phyloP scores from a whole-genome alignment of 2,329 filamentous ascomycete genomes.

The Aspergillus alliaceus region DNA sequence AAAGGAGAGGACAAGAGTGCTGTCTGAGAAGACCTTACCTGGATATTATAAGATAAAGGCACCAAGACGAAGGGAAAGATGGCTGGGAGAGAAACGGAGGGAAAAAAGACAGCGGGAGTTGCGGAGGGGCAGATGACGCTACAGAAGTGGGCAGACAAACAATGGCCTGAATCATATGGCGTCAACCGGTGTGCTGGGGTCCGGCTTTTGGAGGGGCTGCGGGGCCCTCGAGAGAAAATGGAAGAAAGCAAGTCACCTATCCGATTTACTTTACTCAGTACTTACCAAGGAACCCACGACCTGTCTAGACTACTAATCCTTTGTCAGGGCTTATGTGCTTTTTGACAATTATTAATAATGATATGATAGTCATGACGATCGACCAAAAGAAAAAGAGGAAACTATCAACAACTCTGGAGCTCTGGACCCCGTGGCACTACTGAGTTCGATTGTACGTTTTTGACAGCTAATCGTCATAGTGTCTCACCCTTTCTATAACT shows the following conservation, averaged over 20 bases:
- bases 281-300: too few relatives aligned
- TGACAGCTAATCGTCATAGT: neutral
- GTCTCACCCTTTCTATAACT: neutral
- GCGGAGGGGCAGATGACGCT: slow-evolving; percentile 9
- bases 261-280: too few relatives aligned
- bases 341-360: neutral
- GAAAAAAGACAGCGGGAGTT: slow-evolving; percentile 8
- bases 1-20: neutral
- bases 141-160: neutral
- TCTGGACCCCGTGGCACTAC: neutral
- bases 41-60: neutral
- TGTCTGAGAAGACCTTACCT: neutral
- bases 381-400: too few relatives aligned
- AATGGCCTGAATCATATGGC: slow-evolving; percentile 14
- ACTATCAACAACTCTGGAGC: neutral
- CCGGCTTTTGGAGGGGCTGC: slow-evolving; percentile 20
- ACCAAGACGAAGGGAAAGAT: neutral
- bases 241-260: too few relatives aligned
- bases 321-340: neutral
- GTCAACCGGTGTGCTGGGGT: slow-evolving; percentile 24
- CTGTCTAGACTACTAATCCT: neutral
- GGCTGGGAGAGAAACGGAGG: slow-evolving; percentile 7
- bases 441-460: too few relatives aligned
- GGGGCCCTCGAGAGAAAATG: slow-evolving; percentile 25
- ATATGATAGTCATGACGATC: too few relatives aligned